Percentiles rank a stretch among this genome's conserved stretches.
Conservation (phyloP, 306 rosid genomes). For the Cucurbita argyrosperma region DNA sequence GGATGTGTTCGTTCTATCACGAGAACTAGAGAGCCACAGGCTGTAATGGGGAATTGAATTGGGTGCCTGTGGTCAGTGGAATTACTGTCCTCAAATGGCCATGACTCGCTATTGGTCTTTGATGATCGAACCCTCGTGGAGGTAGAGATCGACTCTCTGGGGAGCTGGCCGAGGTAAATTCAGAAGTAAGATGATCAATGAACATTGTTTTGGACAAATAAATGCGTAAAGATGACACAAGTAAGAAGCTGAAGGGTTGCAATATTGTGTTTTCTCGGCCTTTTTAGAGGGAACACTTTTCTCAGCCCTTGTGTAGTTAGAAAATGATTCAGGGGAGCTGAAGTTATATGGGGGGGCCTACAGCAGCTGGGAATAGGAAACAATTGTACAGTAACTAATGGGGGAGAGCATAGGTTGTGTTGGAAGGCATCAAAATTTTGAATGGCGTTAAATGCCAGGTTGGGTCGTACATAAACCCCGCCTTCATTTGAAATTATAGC, state of each 20-base stretch:
- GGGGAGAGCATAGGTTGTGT: conserved; percentile 19
- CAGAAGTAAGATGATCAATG: conserved; percentile 8
- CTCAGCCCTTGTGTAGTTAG: background rate
- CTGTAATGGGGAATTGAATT: background rate
- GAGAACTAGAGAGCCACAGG: background rate
- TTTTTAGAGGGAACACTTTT: background rate
- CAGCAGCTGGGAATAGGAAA: conserved; percentile 11
- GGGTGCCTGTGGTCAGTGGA: background rate
- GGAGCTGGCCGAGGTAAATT: conserved; percentile 10
- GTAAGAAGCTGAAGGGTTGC: background rate
- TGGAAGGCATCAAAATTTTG: conserved; percentile 5
- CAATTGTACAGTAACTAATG: conserved; percentile 22
- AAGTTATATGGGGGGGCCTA: background rate
- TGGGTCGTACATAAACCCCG: conserved; percentile 23
- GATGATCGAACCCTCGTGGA: background rate
- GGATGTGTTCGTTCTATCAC: background rate
- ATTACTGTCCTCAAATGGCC: background rate
- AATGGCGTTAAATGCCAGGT: conserved; percentile 15
- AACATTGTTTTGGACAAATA: background rate
- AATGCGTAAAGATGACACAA: background rate
- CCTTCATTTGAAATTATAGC: conserved; percentile 4
- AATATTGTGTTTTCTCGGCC: background rate
- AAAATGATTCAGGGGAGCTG: background rate
- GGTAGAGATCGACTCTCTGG: background rate
- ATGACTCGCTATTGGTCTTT: background rate